phyloP scores from a whole-genome alignment of 768 basidiomycete species.

The Agaricus subrufescens region DNA sequence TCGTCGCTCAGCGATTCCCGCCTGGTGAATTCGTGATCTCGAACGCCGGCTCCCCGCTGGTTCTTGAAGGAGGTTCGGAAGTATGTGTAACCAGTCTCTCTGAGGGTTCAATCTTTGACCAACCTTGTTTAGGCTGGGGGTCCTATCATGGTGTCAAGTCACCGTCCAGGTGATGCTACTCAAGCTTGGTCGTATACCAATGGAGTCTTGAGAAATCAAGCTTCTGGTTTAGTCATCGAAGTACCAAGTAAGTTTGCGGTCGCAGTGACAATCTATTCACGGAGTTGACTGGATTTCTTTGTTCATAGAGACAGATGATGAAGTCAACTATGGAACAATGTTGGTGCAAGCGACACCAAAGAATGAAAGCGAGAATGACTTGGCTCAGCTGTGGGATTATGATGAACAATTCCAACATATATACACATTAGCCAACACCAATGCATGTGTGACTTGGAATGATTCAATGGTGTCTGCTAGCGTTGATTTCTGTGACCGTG shows the following conservation, averaged over 20 bases:
- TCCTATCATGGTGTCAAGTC: background rate
- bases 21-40: background rate
- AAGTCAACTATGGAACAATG: background rate
- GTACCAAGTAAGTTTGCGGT: background rate
- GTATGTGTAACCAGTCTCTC: too few species aligned
- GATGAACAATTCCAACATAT: background rate
- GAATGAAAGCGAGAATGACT: background rate
- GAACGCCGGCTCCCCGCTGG: background rate
- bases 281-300: background rate
- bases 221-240: background rate
- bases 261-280: background rate
- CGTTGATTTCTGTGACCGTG: background rate
- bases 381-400: background rate
- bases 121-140: background rate
- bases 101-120: too few species aligned
- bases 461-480: background rate
- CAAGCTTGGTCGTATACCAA: background rate
- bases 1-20: background rate
- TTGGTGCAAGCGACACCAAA: background rate
- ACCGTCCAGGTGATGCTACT: background rate
- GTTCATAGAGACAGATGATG: background rate
- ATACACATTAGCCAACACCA: background rate
- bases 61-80: background rate
- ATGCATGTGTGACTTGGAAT: background rate
- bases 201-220: background rate